Evolutionary conservation across 257 asterid species (phyloP), one percentile per base, ranked within the genome.

Genomic region (Rehmannia glutinosa): DNA sequence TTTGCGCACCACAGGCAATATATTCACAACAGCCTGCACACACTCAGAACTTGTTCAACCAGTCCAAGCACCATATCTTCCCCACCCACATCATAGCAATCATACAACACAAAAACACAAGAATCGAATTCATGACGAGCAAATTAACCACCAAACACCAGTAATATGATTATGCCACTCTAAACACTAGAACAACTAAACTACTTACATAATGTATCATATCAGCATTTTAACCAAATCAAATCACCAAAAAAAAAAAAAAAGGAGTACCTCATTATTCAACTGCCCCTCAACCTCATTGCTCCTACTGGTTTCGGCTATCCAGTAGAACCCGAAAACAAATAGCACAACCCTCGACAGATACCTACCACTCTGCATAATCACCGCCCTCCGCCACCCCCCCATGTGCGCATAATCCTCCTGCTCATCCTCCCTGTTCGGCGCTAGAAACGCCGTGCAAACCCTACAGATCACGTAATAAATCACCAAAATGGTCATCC

Each of bases 321-420:
- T 80, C 91, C 92, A 81, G 73, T 90, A 93, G 77, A 93, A 90
- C 24, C 99, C 99, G 47, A 90, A 83, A 15, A 81, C 79, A 24
- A 90, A 90, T 7, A 93, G 78, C 88, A 88, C 43, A 46, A 35
- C 87, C 77, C 99, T 79, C 15, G 96, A 72, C 2, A 82, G 61
- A 74, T 83, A 85, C 77, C 86, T 77, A 1, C 99, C 99, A 43
- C 73, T 73, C 70, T 49, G 79, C 24, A 90, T 79, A 58, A 93
- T 85, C 67, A 83, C 92, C 9, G 77, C 76, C 81, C 99, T 81
- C 72, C 96, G 72, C 96, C 96, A 93, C 30, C 97, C 96, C 15
- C 88, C 92, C 84, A 86, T 66, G 65, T 93, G 97, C 2, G 96
- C 97, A 50, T 79, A 93, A 82, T 88, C 97, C 85, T 93, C 97